Evolutionary conservation across 2,329 filamentous ascomycete genomes (phyloP).

Genomic region (Paraphoma chrysanthemicola): DNA sequence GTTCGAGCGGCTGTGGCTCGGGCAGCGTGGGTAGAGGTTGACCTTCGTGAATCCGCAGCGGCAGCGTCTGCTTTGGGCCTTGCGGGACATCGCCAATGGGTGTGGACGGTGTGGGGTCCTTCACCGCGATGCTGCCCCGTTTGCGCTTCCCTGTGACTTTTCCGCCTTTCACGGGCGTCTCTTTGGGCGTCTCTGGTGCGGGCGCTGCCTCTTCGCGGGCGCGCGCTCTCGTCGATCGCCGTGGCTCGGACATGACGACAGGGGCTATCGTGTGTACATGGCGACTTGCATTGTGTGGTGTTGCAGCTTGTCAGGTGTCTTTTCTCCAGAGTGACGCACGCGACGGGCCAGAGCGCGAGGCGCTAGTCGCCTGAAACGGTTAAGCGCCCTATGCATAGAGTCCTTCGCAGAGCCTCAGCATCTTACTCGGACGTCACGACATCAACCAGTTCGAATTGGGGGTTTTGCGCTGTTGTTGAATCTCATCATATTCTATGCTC

Average conservation of each 20-base stretch:
- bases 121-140: constrained; percentile 28
- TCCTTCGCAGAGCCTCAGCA: too few relatives aligned
- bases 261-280: neutral
- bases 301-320: neutral
- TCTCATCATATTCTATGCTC: too few relatives aligned
- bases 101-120: constrained; percentile 35
- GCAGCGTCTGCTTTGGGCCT: constrained; percentile 52
- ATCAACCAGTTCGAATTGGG: too few relatives aligned
- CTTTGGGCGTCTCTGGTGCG: constrained; percentile 32
- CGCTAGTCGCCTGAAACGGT: neutral
- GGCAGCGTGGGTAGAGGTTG: constrained; percentile 76
- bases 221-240: constrained; percentile 45
- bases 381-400: too few relatives aligned
- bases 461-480: too few relatives aligned
- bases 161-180: constrained; percentile 31
- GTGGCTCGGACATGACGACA: constrained; percentile 42
- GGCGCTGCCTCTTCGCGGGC: constrained; percentile 43
- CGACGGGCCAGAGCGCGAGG: neutral
- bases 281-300: neutral
- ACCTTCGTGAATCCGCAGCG: constrained; percentile 68
- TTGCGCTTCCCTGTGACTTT: constrained; percentile 45
- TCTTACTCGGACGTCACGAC: too few relatives aligned
- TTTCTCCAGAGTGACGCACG: constrained; percentile 4
- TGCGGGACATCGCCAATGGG: constrained; percentile 24
- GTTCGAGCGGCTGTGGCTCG: constrained; percentile 68